A percentile compares a stretch with the other conserved stretches of the same genome.
phyloP scores from a whole-genome alignment of 108 stramenopile genomes.

The Stephanodiscus minutulus region DNA sequence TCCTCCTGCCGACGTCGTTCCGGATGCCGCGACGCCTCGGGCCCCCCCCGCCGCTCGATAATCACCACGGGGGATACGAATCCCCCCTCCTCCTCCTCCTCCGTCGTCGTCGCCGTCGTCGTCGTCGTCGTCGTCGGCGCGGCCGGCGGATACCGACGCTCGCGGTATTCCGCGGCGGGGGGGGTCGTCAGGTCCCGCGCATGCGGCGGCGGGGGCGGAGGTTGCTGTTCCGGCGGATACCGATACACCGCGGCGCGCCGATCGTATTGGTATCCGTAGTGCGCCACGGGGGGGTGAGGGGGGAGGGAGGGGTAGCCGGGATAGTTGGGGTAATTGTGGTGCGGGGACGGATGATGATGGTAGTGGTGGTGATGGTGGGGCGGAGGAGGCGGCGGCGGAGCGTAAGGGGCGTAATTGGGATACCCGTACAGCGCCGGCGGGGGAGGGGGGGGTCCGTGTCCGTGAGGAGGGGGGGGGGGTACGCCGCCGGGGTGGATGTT shows the following conservation, averaged over 20 bases:
- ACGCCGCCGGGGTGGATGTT: not conserved
- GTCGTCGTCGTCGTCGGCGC: no score
- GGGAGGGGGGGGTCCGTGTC: slow-evolving; percentile 9
- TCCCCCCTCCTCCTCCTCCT: not conserved
- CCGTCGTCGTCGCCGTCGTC: no score
- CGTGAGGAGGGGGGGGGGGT: slow-evolving; percentile 17
- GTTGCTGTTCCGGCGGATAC: slow-evolving; percentile 8
- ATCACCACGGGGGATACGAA: no score
- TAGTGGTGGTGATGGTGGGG: slow-evolving; percentile 9
- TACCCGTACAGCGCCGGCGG: slow-evolving; percentile 17
- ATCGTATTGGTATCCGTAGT: not conserved
- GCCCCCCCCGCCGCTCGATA: not conserved
- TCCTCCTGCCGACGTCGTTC: not conserved
- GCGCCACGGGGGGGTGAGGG: not conserved
- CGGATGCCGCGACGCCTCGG: not conserved
- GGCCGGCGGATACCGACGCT: no score
- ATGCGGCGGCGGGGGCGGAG: not conserved
- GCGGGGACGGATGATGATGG: not conserved
- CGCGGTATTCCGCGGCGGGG: not conserved
- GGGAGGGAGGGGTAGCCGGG: not conserved
- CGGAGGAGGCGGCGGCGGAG: slow-evolving; percentile 16
- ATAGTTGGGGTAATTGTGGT: no score
- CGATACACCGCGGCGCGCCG: not conserved
- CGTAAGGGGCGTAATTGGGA: slow-evolving; percentile 17
- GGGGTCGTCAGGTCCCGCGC: not conserved